phyloP scores from a whole-genome alignment of 1,284 basidiomycete species.

The Rhodotorula sp. region DNA sequence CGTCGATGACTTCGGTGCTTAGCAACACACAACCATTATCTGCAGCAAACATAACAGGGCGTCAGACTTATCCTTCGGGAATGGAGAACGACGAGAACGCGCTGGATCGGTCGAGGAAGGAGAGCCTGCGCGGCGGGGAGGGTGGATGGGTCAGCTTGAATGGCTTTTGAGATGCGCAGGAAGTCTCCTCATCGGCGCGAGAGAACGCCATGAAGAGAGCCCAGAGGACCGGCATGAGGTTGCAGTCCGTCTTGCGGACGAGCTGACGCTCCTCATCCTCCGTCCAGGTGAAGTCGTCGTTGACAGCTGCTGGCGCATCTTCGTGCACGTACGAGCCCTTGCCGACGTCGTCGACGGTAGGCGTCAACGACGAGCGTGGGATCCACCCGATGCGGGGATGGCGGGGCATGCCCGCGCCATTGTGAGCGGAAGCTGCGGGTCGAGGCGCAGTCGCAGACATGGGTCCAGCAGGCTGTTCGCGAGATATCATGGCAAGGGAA shows the following conservation, averaged over 20 bases:
- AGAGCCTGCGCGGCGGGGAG: not conserved
- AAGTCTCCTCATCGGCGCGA: not conserved
- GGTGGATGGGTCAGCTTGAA: not conserved
- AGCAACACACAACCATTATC: slow-evolving; percentile 37
- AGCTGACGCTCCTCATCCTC: slow-evolving; percentile 11
- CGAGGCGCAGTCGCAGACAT: not conserved
- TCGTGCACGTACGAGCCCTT: not conserved
- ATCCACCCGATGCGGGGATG: not conserved
- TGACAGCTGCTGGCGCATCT: not conserved
- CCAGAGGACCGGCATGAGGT: slow-evolving; percentile 15
- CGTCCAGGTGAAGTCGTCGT: slow-evolving; percentile 5
- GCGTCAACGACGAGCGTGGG: not conserved
- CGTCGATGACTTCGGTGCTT: no score
- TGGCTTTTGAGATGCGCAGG: no score
- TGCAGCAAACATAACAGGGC: not conserved
- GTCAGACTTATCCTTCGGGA: no score
- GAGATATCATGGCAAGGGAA: no score
- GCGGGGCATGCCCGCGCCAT: not conserved
- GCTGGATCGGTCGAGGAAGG: slow-evolving; percentile 31
- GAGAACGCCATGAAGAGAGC: slow-evolving; percentile 3
- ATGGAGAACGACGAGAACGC: no score
- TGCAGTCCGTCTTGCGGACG: slow-evolving; percentile 10
- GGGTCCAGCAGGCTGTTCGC: no score
- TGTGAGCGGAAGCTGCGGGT: not conserved
- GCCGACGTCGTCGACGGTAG: not conserved